phyloP scores from a whole-genome alignment of 2,329 filamentous ascomycete genomes.

The Penicillium sp. region DNA sequence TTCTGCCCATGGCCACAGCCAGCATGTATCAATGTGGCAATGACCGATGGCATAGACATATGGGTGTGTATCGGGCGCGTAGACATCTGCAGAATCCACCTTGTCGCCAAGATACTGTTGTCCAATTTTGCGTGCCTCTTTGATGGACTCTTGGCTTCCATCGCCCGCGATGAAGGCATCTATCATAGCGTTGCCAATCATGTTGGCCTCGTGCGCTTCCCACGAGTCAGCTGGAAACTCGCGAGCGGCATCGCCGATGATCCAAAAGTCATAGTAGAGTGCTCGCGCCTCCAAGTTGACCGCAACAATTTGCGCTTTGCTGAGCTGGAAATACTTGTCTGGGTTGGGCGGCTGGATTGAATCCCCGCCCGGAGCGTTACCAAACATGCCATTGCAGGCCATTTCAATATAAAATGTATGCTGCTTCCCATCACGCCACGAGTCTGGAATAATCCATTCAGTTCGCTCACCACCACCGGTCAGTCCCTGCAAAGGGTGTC shows the following conservation, averaged over 20 bases:
- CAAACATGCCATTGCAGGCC: constrained; percentile 99
- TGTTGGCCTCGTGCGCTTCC: constrained; percentile 83
- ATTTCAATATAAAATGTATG: constrained; percentile 96
- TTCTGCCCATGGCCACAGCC: constrained; percentile 98
- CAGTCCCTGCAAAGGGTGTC: constrained; percentile 86
- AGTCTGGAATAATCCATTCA: constrained; percentile 86
- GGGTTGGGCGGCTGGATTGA: constrained; percentile 85
- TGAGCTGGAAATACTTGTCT: constrained; percentile 77
- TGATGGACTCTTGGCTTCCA: constrained; percentile 71
- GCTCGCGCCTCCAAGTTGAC: constrained; percentile 83
- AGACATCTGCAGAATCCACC: constrained; percentile 82
- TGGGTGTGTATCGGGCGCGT: constrained; percentile 72
- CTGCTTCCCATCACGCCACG: constrained; percentile 80
- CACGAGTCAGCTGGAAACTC: constrained; percentile 89
- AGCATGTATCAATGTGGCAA: constrained; percentile 97
- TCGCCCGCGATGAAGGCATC: constrained; percentile 83
- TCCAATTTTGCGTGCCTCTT: constrained; percentile 79
- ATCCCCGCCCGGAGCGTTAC: constrained; percentile 82
- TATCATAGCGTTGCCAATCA: constrained; percentile 85
- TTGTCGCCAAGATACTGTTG: constrained; percentile 78
- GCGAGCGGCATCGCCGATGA: constrained; percentile 85
- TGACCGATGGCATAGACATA: constrained; percentile 90
- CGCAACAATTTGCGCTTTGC: constrained; percentile 81
- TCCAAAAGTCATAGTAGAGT: constrained; percentile 92
- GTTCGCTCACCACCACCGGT: constrained; percentile 86